Conservation (phyloP, 148 eudicot genomes). For the Fallopia convolvulus region DNA sequence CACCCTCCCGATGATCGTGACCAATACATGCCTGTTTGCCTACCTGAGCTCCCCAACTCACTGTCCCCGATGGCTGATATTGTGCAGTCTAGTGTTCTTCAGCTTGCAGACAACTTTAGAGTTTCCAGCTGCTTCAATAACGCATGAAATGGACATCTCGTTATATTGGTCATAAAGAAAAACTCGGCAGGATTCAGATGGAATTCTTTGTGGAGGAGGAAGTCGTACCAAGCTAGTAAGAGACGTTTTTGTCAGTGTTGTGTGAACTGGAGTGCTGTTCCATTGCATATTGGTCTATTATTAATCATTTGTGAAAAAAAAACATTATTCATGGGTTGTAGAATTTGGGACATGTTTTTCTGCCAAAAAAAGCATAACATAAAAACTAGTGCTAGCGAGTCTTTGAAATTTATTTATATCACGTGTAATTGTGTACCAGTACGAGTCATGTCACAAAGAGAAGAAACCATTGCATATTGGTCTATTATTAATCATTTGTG, state of each 20-base stretch:
- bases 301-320: not conserved
- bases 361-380: not conserved
- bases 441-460: too few species aligned
- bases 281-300: not conserved
- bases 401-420: too few species aligned
- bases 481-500: not conserved
- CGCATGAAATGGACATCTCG: not conserved
- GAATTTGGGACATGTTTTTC: not conserved
- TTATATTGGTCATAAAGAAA: not conserved
- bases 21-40: constrained; percentile 58
- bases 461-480: not conserved
- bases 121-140: constrained; percentile 50
- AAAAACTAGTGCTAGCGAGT: not conserved
- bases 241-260: not conserved
- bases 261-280: not conserved
- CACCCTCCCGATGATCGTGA: constrained; percentile 48
- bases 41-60: constrained; percentile 60
- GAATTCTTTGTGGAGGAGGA: not conserved
- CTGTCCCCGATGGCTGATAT: constrained; percentile 63
- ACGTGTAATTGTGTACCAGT: too few species aligned
- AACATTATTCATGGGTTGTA: not conserved
- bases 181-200: not conserved
- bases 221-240: not conserved
- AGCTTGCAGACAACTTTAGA: constrained; percentile 65
- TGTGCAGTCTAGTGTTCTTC: constrained; percentile 49